A percentile compares a stretch with the other conserved stretches of the same genome.
Conservation (phyloP, 176 grass and related monocot species). For the Cenchrus americanus region DNA sequence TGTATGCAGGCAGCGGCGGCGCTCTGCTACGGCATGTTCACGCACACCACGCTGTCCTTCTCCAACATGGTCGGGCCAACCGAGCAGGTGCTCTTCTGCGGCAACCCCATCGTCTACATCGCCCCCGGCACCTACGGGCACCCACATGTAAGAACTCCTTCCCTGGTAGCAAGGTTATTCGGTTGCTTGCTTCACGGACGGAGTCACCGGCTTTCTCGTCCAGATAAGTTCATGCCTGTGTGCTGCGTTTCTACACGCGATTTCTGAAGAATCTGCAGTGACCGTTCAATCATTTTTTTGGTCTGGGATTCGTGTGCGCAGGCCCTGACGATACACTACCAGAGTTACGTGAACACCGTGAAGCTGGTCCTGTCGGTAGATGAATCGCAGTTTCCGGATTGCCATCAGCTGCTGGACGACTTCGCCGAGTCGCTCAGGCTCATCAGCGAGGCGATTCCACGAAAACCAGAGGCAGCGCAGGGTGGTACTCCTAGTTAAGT, state of each 20-base stretch:
- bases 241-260: background rate
- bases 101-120: slow-evolving; percentile 71
- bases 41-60: slow-evolving; percentile 75
- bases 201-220: background rate
- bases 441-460: slow-evolving; percentile 57
- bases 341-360: slow-evolving; percentile 76
- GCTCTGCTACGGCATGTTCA: slow-evolving; percentile 58
- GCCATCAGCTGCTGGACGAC: slow-evolving; percentile 66
- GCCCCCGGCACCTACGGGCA: slow-evolving; percentile 77
- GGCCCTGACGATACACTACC: slow-evolving; percentile 77
- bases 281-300: background rate
- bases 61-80: slow-evolving; percentile 75
- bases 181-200: background rate
- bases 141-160: slow-evolving; percentile 61
- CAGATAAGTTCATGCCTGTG: background rate
- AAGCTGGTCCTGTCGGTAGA: slow-evolving; percentile 73
- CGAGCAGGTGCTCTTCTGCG: slow-evolving; percentile 67
- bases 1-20: slow-evolving; percentile 54
- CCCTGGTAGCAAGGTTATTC: background rate
- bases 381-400: slow-evolving; percentile 61
- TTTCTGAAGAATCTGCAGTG: background rate
- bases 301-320: slow-evolving; percentile 25
- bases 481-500: background rate
- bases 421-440: slow-evolving; percentile 63
- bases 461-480: background rate